phyloP scores from a whole-genome alignment of 371 early-diverging fungal genomes.

The Mucor mucedo region DNA sequence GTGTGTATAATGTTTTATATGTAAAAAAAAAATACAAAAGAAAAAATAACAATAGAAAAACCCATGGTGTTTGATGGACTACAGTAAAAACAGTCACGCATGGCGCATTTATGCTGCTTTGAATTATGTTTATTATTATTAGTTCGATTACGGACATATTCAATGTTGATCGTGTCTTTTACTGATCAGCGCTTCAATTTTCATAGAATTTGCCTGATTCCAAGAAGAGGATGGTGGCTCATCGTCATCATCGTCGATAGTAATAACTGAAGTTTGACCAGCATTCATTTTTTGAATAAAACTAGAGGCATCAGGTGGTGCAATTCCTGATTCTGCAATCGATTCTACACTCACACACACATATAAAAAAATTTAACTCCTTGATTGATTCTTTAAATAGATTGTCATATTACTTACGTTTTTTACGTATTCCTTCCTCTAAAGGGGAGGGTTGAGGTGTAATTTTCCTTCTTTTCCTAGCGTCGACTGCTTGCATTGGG shows the following conservation, averaged over 20 bases:
- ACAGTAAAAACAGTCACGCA: not conserved
- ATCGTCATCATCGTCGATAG: constrained; percentile 14
- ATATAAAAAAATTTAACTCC: not conserved
- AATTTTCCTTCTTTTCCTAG: constrained; percentile 7
- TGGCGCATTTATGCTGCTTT: not conserved
- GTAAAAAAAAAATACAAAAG: not conserved
- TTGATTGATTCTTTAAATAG: not conserved
- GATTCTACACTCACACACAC: not conserved
- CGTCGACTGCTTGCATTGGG: not conserved
- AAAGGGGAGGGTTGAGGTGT: constrained; percentile 8
- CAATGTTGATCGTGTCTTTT: constrained; percentile 1
- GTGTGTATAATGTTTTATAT: not conserved
- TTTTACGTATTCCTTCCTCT: constrained; percentile 15
- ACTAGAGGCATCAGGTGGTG: not conserved
- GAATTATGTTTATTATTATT: constrained; percentile 1
- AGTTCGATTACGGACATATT: not conserved
- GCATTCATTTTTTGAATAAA: not conserved
- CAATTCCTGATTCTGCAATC: not conserved
- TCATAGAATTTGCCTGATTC: constrained; percentile 34
- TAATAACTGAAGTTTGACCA: constrained; percentile 3
- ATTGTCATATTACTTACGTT: not conserved
- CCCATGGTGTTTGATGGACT: not conserved
- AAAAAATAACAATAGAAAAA: not conserved
- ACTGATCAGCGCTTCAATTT: constrained; percentile 35
- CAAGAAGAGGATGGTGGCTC: not conserved